Evolutionary conservation across 768 basidiomycete species (phyloP), one percentile per base, ranked within the genome.

Genomic region (Mycena venus): DNA sequence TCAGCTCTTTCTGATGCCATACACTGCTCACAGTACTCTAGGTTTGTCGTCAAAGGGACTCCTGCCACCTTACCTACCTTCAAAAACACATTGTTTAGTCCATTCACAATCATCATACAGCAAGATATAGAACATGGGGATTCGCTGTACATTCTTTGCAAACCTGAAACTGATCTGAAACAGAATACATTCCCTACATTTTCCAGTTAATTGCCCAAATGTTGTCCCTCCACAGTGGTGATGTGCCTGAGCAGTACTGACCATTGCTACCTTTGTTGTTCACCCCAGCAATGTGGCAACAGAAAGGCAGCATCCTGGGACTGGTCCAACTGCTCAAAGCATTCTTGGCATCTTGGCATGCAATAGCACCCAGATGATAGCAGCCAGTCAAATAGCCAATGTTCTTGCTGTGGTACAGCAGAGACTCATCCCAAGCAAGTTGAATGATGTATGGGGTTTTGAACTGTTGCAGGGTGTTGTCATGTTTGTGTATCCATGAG

Each of bases 121-220:
- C 92, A 97, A 76, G 98, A 99, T 77, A 96, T 99, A 47, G 94
- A 97, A 74, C 96, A 97, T 97, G 79, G 77, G 93, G 67, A 1
- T 15, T 6, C 47, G 7, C 59, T 44, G 12, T 56, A 38, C 56
- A 29, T 23, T 17, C 51, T 63, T 60, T 12, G 62, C 63, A 15
- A 59, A 25, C 47, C 15, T 14, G n/a, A n/a, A 58, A 32, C 31
- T 75, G 25, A 70, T 47, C n/a, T 40, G 47, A 15, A 11, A 4
- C 82, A 97, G 98, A 99, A 85, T 99, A 98, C 80, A 93, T 99
- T 58, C 98, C 98, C 5, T 99, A 98, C 82, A 94, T 95, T 67
- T 99, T 99, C 89, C 98, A 99, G 80, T 90, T 99, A 77, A 91
- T 99, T 53, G 94, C 97, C 0, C 98, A 99, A 80, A 96, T 99